Base-by-base conservation (phyloP, 192 early-diverging fungal species). In the Piromyces finnis region DNA sequence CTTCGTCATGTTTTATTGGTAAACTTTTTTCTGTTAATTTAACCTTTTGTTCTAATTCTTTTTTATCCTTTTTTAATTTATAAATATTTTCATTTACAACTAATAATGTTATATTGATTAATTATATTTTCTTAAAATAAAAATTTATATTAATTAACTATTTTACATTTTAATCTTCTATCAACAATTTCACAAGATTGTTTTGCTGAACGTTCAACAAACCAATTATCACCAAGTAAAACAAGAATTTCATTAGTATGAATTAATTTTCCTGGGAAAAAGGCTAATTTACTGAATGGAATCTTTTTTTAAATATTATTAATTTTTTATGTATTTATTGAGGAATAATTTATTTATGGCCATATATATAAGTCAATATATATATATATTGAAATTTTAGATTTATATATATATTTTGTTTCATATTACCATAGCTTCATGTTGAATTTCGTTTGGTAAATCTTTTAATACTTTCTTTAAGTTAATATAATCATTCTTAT, bases 201-300 rank as follows among this genome's bases (percentile, higher is more conserved):
- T 29, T 80, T 84, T 14, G 90, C 91, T 13, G 94, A 95, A 28
- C 90, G 85, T 81, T 97, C 94, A 11, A 88, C 93, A 82, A 97
- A 98, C 91, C 92, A 97, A 86, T 96, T 95, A 78, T 95, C 95
- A n/a, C 96, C 96, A 37, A 98, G 84, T 37, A 93, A 84, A 0
- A 95, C 94, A 29, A 92, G 83, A 17, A 98, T 89, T 82, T 96
- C 95, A 82, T 98, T 98, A n/a, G 96, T 98, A 83, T 97, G 93
- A 29, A 96, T 85, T 5, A 98, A 77, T 41, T 92, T 87, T 29
- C 95, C 96, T 2, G 92, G 92, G 87, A 95, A 92, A 84, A 96
- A 98, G 0, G 96, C 96, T 29, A 94, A 77, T n/a, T 90, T 92
- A 0, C 95, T 94, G 26, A 96, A 83, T 0, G 94, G 96, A 2